phyloP scores from a whole-genome alignment of 345 rosid species.

The Gossypium stocksii region DNA sequence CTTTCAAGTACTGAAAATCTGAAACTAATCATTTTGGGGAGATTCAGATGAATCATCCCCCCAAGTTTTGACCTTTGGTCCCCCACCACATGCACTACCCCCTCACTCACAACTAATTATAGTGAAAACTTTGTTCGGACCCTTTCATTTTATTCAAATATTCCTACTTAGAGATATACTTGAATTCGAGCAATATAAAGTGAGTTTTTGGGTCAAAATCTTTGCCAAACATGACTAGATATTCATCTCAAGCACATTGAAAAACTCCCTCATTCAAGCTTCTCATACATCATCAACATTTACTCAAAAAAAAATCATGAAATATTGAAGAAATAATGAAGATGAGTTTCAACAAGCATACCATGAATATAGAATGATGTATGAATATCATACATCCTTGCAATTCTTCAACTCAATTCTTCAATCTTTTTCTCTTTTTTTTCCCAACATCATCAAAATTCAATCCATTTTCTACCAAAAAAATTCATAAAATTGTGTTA shows the following conservation, averaged over 20 bases:
- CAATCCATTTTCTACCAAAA: conserved; percentile 13
- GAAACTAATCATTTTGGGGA: not conserved
- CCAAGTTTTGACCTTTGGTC: not conserved
- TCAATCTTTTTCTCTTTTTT: not conserved
- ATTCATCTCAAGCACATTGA: not conserved
- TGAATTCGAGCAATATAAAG: too few relatives aligned
- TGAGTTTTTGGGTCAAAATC: not conserved
- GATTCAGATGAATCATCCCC: conserved; percentile 7
- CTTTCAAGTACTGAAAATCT: not conserved
- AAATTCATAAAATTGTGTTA: conserved; percentile 7
- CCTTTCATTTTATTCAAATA: too few relatives aligned
- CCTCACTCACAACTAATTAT: not conserved
- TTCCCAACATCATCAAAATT: conserved; percentile 21
- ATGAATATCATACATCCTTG: not conserved
- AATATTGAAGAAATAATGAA: not conserved
- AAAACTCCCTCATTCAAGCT: not conserved
- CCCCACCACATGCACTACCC: not conserved
- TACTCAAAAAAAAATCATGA: not conserved
- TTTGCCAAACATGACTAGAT: not conserved
- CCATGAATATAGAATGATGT: conserved; percentile 11
- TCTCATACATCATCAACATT: not conserved
- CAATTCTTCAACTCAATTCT: conserved; percentile 10
- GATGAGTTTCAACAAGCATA: conserved; percentile 20
- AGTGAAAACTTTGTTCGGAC: not conserved
- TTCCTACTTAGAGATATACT: too few relatives aligned